phyloP scores from a whole-genome alignment of 2,329 filamentous ascomycete species.

The Fusarium sterilihyphosum region DNA sequence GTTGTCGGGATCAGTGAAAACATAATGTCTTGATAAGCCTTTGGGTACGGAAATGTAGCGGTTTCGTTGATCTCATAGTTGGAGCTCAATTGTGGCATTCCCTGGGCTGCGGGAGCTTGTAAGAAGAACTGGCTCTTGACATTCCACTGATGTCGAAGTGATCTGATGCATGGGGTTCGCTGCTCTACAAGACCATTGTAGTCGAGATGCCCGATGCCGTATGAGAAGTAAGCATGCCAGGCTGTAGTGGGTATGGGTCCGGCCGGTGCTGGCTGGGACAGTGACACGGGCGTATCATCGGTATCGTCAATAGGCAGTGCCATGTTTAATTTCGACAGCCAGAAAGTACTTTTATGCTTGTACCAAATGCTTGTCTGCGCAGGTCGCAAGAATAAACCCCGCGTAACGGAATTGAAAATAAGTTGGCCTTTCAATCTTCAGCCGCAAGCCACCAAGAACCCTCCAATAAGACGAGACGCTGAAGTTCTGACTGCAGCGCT shows the following conservation, averaged over 20 bases:
- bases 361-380: no score
- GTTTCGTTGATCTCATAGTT: background rate
- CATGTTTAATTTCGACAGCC: background rate
- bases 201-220: background rate
- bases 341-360: background rate
- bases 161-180: background rate
- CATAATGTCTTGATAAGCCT: background rate
- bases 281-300: background rate
- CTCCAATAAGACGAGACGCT: background rate
- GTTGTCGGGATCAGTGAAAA: background rate
- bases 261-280: background rate
- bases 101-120: background rate
- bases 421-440: background rate
- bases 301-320: background rate
- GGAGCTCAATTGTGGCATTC: background rate
- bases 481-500: background rate
- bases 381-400: background rate
- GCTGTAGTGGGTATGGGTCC: background rate
- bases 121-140: background rate
- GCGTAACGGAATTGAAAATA: background rate
- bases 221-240: background rate
- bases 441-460: background rate
- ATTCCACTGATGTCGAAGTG: background rate
- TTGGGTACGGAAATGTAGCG: background rate
- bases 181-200: background rate